Evolutionary conservation across 2,329 filamentous ascomycete species (phyloP).

Genomic region (Diaporthe vaccinii): DNA sequence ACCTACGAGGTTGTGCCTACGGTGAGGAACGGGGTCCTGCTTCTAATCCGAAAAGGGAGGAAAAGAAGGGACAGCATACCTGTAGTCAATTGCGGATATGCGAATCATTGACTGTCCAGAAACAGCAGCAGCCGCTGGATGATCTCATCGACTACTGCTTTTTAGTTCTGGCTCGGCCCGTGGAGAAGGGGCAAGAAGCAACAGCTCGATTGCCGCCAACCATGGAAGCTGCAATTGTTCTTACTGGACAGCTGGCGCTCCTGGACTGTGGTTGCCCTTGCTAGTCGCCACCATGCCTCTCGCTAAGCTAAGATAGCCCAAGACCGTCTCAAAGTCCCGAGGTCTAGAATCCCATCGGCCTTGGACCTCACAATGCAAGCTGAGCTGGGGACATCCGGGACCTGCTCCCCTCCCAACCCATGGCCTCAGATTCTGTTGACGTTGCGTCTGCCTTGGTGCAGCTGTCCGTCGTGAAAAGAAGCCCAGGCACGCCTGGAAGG

Average conservation of each 20-base stretch:
- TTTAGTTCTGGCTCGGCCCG: constrained; percentile 14
- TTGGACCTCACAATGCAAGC: not conserved
- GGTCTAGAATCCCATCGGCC: constrained; percentile 22
- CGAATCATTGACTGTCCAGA: constrained; percentile 21
- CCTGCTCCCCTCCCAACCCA: not conserved
- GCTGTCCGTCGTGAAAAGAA: not conserved
- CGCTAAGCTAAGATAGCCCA: constrained; percentile 19
- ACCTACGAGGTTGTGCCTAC: not conserved
- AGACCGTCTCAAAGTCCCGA: constrained; percentile 11
- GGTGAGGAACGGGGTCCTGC: too few relatives aligned
- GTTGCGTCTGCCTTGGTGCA: not conserved
- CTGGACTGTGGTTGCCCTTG: not conserved
- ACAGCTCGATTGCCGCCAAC: not conserved
- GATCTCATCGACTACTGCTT: constrained; percentile 24
- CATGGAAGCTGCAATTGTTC: not conserved
- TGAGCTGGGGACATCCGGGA: not conserved
- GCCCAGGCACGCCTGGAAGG: not conserved
- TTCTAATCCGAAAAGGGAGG: too few relatives aligned
- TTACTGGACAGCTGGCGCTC: not conserved
- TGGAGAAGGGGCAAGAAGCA: not conserved
- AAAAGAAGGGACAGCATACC: too few relatives aligned
- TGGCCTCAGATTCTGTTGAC: too few relatives aligned
- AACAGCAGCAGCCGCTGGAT: not conserved
- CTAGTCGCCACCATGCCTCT: constrained; percentile 8
- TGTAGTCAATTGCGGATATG: not conserved